Conservation (phyloP, 2,329 filamentous ascomycete genomes). For the Magnaporthiopsis rhizophila region DNA sequence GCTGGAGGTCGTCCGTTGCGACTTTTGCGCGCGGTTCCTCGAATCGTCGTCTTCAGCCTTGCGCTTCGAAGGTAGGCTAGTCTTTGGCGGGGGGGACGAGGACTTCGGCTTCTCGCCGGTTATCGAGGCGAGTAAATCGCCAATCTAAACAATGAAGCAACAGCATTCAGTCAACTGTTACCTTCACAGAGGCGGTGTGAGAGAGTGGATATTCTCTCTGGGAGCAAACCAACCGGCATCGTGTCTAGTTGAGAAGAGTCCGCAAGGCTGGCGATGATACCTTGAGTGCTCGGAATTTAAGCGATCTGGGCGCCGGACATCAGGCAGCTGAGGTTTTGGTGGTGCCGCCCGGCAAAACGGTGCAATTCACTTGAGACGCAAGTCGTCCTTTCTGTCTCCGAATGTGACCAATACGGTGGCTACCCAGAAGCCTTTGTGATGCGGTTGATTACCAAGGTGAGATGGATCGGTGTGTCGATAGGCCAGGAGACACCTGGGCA, state of each 20-base stretch:
- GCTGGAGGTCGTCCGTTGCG: constrained; percentile 25
- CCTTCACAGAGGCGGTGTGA: neutral
- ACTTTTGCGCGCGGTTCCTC: constrained; percentile 31
- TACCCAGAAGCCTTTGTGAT: neutral
- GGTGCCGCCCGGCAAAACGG: neutral
- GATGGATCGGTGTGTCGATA: neutral
- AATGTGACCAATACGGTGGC: neutral
- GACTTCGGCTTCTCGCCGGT: constrained; percentile 41
- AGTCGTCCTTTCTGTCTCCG: neutral
- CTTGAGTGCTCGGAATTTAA: neutral
- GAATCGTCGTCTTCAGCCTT: constrained; percentile 46
- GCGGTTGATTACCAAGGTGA: neutral
- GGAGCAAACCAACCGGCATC: constrained; percentile 28
- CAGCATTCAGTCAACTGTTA: neutral
- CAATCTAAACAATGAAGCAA: constrained; percentile 30
- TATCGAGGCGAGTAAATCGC: constrained; percentile 54
- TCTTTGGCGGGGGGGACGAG: constrained; percentile 23
- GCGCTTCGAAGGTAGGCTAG: constrained; percentile 37
- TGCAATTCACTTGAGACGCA: neutral
- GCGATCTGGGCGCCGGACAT: neutral
- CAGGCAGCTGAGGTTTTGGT: neutral
- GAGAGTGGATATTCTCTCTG: neutral
- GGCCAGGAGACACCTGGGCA: neutral
- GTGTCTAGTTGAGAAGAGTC: constrained; percentile 12
- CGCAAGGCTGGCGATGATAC: neutral